Conservation (phyloP, 371 early-diverging fungal species). For the Zychaea mexicana region DNA sequence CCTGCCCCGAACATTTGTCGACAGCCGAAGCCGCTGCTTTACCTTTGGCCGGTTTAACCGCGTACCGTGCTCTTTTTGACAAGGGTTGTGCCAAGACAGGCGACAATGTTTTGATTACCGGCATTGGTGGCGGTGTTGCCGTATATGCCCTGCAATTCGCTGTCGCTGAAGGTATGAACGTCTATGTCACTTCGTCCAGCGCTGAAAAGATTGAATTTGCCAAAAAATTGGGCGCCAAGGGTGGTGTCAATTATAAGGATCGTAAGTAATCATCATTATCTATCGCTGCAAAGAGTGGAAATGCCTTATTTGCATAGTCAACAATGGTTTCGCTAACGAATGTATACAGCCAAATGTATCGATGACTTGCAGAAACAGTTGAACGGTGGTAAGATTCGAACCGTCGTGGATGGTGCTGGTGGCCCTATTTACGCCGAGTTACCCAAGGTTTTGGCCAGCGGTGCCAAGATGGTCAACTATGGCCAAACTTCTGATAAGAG, state of each 20-base stretch:
- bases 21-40: conserved; percentile 67
- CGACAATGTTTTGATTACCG: conserved; percentile 68
- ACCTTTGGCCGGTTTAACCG: conserved; percentile 75
- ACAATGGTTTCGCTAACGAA: too few species aligned
- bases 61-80: conserved; percentile 60
- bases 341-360: conserved; percentile 49
- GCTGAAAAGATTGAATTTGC: conserved; percentile 65
- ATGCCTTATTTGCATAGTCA: not conserved
- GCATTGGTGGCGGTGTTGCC: conserved; percentile 81
- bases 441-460: conserved; percentile 41
- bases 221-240: conserved; percentile 64
- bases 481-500: conserved; percentile 48
- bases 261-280: conserved; percentile 30
- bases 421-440: conserved; percentile 52
- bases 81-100: conserved; percentile 57
- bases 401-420: conserved; percentile 76
- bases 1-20: conserved; percentile 62
- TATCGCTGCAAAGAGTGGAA: not conserved
- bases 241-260: conserved; percentile 72
- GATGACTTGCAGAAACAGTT: conserved; percentile 46
- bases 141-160: conserved; percentile 69
- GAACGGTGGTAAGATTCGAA: conserved; percentile 41
- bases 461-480: conserved; percentile 62
- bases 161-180: conserved; percentile 68
- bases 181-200: conserved; percentile 71